These are phyloP conservation scores for Salix purpurea DNA, from an alignment of 345 rosid genomes.

Conservation along the genomic window DNA sequence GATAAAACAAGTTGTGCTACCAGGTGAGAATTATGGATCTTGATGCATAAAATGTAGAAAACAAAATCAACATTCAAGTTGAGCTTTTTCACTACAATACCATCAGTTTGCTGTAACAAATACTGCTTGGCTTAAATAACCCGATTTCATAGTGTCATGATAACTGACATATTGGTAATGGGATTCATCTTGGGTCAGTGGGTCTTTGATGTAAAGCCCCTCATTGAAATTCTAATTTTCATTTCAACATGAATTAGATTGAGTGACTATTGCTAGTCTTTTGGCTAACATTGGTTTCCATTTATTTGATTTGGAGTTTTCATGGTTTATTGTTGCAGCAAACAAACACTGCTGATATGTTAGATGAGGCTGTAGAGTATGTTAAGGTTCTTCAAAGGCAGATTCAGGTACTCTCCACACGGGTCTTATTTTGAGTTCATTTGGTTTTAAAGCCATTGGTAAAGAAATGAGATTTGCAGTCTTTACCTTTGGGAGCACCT, in stretches of 20 bases:
- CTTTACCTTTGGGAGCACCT: not conserved
- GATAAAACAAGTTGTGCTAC: not conserved
- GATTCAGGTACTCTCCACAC: slow-evolving; percentile 53
- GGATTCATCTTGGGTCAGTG: not conserved
- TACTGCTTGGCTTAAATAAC: not conserved
- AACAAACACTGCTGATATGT: slow-evolving; percentile 89
- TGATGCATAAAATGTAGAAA: not conserved
- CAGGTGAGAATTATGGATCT: not conserved
- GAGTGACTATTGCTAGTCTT: not conserved
- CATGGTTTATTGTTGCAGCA: slow-evolving; percentile 46
- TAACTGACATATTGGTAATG: not conserved
- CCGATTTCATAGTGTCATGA: not conserved
- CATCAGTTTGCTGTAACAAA: not conserved
- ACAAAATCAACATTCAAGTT: not conserved
- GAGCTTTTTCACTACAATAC: not conserved
- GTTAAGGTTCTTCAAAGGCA: slow-evolving; percentile 73
- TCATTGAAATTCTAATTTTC: not conserved
- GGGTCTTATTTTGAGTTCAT: not conserved
- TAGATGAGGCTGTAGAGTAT: slow-evolving; percentile 77
- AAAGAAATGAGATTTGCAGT: not conserved
- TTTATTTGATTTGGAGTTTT: not conserved
- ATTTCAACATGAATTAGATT: not conserved
- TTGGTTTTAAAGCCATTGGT: not conserved
- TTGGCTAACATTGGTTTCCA: not conserved
- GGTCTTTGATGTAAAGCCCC: not conserved